Base-by-base conservation (phyloP, 2,329 filamentous ascomycete genomes). In the Sclerotinia nivalis region DNA sequence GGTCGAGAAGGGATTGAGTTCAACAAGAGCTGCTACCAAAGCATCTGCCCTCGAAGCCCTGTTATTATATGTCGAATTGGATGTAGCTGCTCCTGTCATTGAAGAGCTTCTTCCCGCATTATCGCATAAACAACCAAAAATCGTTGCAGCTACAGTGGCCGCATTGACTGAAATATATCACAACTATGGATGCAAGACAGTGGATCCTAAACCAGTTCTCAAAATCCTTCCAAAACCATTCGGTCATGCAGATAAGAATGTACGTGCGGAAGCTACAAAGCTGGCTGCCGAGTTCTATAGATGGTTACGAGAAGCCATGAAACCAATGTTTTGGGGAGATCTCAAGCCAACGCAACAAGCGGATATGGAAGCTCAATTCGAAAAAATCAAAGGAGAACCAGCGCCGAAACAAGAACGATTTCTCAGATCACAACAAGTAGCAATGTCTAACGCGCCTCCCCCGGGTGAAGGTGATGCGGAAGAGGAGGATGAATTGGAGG, bases 281-380 rank as follows among this genome's bases (percentile, higher is more conserved):
- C 84, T 99, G 70, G 91, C 95, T 0, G 93, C 97, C 61, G 96
- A 99, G 79, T 88, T 99, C 70, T 99, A 99, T 81, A 86, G 96
- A 80, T 99, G 96, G 96, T 85, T 99, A 47, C 91, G 95, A 74
- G 96, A 99, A 73, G 95, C 95, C 15, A 97, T 99, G 89, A 99
- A 99, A 80, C 93, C 95, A 50, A 91, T 98, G 81, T 98, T 99
- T 80, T 99, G 96, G 94, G 89, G 87, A 58, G 96, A 99, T 71
- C 81, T 99, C 72, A 99, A 99, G 80, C 91, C 95, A 0, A 95
- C 97, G 0, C 96, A 99, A 78, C 96, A 99, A 80, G 89, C 90
- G 72, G 96, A 99, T 78, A 83, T 99, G 69, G 96, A 99, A 78
- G 92, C 94, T 52, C 87, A 97, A 64, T 99, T 99, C 73, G 96